Conservation (phyloP, 768 basidiomycete genomes). For the Cyclocybe aegerita region DNA sequence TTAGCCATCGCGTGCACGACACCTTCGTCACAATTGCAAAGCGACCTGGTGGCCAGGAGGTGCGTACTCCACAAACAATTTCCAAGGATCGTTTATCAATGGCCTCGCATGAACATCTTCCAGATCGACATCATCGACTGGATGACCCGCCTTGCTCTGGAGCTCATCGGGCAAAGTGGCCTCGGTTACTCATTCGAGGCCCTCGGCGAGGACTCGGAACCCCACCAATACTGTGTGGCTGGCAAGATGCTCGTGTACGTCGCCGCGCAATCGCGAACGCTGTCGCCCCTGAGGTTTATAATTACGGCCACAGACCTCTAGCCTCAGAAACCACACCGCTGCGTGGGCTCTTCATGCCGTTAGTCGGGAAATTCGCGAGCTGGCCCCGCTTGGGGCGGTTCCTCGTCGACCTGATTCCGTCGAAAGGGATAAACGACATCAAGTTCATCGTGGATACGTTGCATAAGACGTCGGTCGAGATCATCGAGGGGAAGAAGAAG, state of each 20-base stretch:
- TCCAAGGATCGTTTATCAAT: background rate
- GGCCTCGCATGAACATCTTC: background rate
- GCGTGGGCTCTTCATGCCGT: conserved; percentile 16
- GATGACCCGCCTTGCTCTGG: conserved; percentile 44
- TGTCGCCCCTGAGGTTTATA: background rate
- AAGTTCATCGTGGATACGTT: conserved; percentile 33
- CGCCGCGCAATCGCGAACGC: background rate
- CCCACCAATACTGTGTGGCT: conserved; percentile 30
- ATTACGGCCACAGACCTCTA: conserved; percentile 12
- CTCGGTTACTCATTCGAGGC: conserved; percentile 45
- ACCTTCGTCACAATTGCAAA: conserved; percentile 23
- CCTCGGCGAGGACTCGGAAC: conserved; percentile 27
- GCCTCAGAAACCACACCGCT: conserved; percentile 7
- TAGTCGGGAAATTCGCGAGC: conserved; percentile 19
- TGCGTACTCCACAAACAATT: background rate
- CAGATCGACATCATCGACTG: conserved; percentile 37
- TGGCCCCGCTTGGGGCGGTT: conserved; percentile 30
- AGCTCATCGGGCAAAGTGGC: conserved; percentile 50
- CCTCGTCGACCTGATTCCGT: conserved; percentile 33
- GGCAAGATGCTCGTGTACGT: conserved; percentile 31
- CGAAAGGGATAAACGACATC: conserved; percentile 24
- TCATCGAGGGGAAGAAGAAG: conserved; percentile 37
- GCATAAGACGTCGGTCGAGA: conserved; percentile 31
- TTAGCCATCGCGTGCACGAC: conserved; percentile 28
- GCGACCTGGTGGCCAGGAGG: conserved; percentile 29